Evolutionary conservation across 2,329 filamentous ascomycete species (phyloP), one percentile per base, ranked within the genome.

Genomic region (Phialocephala sp.): DNA sequence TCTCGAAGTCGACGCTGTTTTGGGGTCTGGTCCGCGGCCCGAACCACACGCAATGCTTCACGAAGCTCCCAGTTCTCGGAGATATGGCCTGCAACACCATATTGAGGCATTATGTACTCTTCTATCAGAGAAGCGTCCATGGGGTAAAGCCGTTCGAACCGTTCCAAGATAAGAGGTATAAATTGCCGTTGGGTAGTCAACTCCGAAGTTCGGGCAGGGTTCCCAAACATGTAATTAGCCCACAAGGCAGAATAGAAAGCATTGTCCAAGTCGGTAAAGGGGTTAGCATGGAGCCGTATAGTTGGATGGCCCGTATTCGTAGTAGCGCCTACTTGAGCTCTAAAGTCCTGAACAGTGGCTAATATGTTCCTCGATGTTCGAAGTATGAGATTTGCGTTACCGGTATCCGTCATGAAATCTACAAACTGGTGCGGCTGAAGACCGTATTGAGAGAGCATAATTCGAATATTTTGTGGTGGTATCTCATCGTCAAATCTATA

Each of bases 311-410:
- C 80, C 78, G 73, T 70, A 56, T 68, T 69, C 4, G 63, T 59
- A 8, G 45, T 41, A 35, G 57, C 62, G 60, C 63, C 68, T 73
- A 59, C 69, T 43, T 67, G 76, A 70, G 75, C 76, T 72, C 75
- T 76, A 74, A 80, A 79, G 64, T 85, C 81, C 73, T 88, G 83
- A 54, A 93, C 81, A 0, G 91, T 91, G 55, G 88, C 88, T 72
- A 91, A 84, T 70, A 98, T 94, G 77, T 97, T 97, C 72, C 90
- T 88, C 15, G 89, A 89, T 11, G 90, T 91, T 61, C 93, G 88
- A 71, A 91, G 82, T 8, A 93, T 87, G 69, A 97, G 87, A 63
- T 90, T 85, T 2, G 86, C 80, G 1, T 87, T 86, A 0, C 83
- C 80, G 0, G 91, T 89, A 11, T 91, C 86, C 3, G 82, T 81